phyloP scores from a whole-genome alignment of 352 stramenopile genomes.

The Pythium angustatum region DNA sequence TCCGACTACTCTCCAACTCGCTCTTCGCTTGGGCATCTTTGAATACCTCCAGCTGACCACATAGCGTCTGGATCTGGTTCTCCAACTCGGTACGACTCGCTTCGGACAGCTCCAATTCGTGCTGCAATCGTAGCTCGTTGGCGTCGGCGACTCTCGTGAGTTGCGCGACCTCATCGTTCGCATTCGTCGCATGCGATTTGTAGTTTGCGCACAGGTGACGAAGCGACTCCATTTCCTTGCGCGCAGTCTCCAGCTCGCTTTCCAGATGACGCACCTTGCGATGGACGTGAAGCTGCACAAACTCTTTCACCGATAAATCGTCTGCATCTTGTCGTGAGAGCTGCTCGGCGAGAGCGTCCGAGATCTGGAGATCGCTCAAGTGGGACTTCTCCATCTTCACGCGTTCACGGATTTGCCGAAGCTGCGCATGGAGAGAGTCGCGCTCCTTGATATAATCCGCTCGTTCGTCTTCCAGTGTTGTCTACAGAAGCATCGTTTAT shows the following conservation, averaged over 20 bases:
- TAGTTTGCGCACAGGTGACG: conserved; percentile 30
- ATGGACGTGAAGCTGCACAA: conserved; percentile 59
- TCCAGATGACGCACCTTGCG: conserved; percentile 41
- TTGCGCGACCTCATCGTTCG: conserved; percentile 38
- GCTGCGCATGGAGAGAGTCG: conserved; percentile 30
- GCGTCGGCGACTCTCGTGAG: conserved; percentile 34
- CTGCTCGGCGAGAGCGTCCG: conserved; percentile 62
- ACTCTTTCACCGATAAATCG: conserved; percentile 61
- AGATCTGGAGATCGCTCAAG: conserved; percentile 61
- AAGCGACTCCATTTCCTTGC: conserved; percentile 41
- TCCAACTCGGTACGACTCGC: conserved; percentile 55
- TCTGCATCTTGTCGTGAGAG: conserved; percentile 51
- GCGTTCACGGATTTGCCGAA: conserved; percentile 33
- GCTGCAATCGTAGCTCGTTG: conserved; percentile 41
- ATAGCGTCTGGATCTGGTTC: conserved; percentile 47
- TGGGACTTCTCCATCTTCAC: conserved; percentile 69
- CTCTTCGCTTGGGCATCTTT: conserved; percentile 45
- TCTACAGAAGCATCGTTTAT: no score
- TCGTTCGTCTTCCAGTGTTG: conserved; percentile 3
- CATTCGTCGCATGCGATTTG: conserved; percentile 35
- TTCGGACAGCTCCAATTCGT: conserved; percentile 55
- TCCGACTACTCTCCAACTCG: conserved; percentile 20
- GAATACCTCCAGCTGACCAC: conserved; percentile 42
- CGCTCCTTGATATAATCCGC: background rate
- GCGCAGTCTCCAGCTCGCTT: conserved; percentile 37